Evolutionary conservation across 192 early-diverging fungal species (phyloP), one percentile per base, ranked within the genome.

Genomic region (Paraglomus brasilianum): DNA sequence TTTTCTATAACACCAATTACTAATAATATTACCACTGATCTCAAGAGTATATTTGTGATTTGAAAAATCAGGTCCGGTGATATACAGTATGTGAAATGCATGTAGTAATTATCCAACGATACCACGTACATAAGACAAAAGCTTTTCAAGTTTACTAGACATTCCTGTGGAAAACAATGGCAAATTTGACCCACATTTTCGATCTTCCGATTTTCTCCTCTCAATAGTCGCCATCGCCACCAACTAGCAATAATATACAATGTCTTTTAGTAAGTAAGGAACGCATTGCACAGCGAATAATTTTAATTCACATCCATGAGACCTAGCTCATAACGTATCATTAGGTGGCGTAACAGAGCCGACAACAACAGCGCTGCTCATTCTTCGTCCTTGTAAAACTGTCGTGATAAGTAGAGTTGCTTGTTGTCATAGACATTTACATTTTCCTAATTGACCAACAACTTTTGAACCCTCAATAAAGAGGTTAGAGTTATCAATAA

Each of bases 51-150:
- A 24, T 15, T 58, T 58, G 8, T 14, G 30, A 22, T 58, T 58
- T 10, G 56, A 39, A 15, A 15, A 58, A 58, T 58, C 56, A 58
- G 56, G 56, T 40, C 56, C 56, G n/a, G 36, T 58, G 8, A 58
- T 14, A 58, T 58, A n/a, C n/a, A n/a, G n/a, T n/a, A 58, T 58
- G 38, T 39, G 56, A 58, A 58, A 15, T 14, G 15, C 56, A 15
- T 0, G 56, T 58, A 38, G 38, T 58, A 39, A 4, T 58, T 39
- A 2, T 58, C 36, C 36, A 58, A 58, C 1, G 56, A n/a, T 58
- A 15, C 56, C 30, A n/a, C n/a, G n/a, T n/a, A n/a, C n/a, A n/a
- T n/a, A n/a, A n/a, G n/a, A n/a, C n/a, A n/a, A n/a, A n/a, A n/a
- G n/a, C n/a, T n/a, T n/a, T n/a, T n/a, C 40, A 58, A 58, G 56